Base-by-base conservation (phyloP, 345 rosid genomes). In the Toxicodendron radicans region DNA sequence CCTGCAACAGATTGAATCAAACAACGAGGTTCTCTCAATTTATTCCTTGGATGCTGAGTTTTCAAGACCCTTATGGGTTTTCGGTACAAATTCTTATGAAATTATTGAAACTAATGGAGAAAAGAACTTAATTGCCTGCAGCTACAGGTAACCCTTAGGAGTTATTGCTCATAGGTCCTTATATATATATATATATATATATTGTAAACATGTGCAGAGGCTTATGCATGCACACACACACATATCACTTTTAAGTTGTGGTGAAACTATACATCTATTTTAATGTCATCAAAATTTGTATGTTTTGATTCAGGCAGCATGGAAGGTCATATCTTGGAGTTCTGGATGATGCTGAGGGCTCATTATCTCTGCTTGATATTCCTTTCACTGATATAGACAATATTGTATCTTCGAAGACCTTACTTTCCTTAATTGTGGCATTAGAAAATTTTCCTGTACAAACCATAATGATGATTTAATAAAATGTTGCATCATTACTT, bases 271-370 rank as follows among this genome's bases (percentile, higher is more conserved):
- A 62, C 77, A 62, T 70, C 38, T 32, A 41, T 24, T 63, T 73
- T 18, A 64, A 30, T 81, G 5, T 60, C 14, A 11, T 16, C 23
- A 41, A 64, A 64, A 18, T 49, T 72, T 46, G 60, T 59, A 18
- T 69, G 58, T 66, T 66, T 81, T 71, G 59, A 74, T 87, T 78
- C 93, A 95, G 99, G 91, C 90, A 89, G 78, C 87, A 89, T 74
- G 98, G 99, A 72, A 95, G 80, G 84, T 91, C 99, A 49, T 86
- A 85, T 83, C 90, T 93, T 77, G 95, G 93, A 66, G 75, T 93
- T 67, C 71, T 95, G 80, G 91, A 95, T 65, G 91, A 81, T 73
- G 81, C 73, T 27, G 83, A 84, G 83, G 78, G 88, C 70, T 89
- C 94, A 43, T 69, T 92, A 63, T 86, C 97, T 75, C 79, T 81